Evolutionary conservation across 2,329 filamentous ascomycete genomes (phyloP).

Genomic region (Aspergillus ruber): DNA sequence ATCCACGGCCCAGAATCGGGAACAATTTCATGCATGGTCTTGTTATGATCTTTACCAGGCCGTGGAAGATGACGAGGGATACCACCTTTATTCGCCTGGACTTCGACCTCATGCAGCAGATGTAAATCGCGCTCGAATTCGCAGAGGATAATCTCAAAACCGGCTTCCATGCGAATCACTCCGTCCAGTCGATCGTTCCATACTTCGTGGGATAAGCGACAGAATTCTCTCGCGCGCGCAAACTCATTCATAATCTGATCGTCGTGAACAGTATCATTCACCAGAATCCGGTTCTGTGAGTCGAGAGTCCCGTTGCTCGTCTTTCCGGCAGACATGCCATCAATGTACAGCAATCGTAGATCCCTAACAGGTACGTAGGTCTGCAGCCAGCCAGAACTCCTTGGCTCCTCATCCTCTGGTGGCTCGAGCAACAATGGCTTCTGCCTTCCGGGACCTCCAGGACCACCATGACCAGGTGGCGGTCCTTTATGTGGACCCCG

Average conservation of each 20-base stretch:
- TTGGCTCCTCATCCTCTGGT: not conserved
- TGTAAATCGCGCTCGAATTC: conserved; percentile 47
- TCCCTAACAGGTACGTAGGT: conserved; percentile 55
- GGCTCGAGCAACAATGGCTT: not conserved
- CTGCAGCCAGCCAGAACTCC: conserved; percentile 54
- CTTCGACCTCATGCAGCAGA: conserved; percentile 27
- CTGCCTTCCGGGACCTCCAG: not conserved
- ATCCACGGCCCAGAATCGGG: conserved; percentile 6
- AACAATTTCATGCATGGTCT: not conserved
- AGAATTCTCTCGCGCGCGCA: conserved; percentile 51
- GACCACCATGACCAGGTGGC: not conserved
- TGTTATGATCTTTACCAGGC: not conserved
- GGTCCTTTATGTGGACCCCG: too few species aligned
- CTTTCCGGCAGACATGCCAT: conserved; percentile 65
- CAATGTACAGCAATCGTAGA: conserved; percentile 60
- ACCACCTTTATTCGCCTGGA: conserved; percentile 9
- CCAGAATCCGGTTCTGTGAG: conserved; percentile 58
- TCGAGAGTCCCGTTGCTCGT: conserved; percentile 60
- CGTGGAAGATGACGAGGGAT: too few species aligned
- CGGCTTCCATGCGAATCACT: conserved; percentile 61
- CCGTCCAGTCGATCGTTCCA: conserved; percentile 54
- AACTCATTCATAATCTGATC: conserved; percentile 33
- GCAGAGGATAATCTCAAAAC: conserved; percentile 66
- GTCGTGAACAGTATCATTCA: conserved; percentile 30
- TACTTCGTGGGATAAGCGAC: conserved; percentile 44